These are phyloP conservation scores for Oryza glaberrima DNA, from an alignment of 176 grass and related monocot species.

Conservation along the genomic window DNA sequence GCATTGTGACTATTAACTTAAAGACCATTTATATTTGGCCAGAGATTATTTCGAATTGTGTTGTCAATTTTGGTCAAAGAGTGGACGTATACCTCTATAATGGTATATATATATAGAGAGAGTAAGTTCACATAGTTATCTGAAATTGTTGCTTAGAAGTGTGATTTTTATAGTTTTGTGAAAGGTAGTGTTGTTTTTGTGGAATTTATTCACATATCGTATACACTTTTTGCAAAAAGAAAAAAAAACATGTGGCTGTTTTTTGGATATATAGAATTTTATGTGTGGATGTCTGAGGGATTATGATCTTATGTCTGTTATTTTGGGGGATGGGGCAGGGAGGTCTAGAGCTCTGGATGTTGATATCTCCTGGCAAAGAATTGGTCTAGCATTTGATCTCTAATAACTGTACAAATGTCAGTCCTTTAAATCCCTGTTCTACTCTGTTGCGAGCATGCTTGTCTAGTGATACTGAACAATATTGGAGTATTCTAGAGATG, in stretches of 20 bases:
- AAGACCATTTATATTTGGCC: neutral
- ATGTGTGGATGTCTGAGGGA: neutral
- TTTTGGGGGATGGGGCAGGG: neutral
- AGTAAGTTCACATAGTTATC: neutral
- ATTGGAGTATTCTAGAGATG: neutral
- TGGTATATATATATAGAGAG: neutral
- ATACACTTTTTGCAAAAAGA: neutral
- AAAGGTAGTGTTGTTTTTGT: neutral
- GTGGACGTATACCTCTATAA: neutral
- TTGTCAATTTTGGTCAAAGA: neutral
- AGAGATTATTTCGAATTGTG: neutral
- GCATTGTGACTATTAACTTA: neutral
- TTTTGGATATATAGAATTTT: neutral
- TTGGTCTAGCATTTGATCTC: neutral
- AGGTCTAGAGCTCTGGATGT: neutral
- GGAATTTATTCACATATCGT: neutral
- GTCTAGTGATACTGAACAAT: conserved; percentile 9
- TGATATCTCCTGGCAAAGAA: neutral
- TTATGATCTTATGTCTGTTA: neutral
- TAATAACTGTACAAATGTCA: neutral
- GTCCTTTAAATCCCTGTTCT: neutral
- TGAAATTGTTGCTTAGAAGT: neutral
- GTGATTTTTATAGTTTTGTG: neutral
- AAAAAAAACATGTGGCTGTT: neutral
- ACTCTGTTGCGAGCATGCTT: neutral